Conservation (phyloP, 805 yeast species). For the Nakazawaea ernobii region DNA sequence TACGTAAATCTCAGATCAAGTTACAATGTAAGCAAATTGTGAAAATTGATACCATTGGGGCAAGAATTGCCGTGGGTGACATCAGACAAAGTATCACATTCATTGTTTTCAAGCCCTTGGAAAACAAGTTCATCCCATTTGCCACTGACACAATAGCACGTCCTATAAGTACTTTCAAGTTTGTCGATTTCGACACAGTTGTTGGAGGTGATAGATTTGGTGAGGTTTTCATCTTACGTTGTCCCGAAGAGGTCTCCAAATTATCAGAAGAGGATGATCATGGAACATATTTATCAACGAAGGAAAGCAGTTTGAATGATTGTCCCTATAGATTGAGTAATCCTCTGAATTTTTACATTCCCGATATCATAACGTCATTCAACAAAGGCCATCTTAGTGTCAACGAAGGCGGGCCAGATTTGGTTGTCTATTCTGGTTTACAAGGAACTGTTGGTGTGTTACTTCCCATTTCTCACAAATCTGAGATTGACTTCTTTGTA, state of each 20-base stretch:
- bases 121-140: conserved; percentile 51
- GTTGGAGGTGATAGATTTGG: conserved; percentile 89
- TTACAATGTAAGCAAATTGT: conserved; percentile 44
- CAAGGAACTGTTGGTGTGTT: conserved; percentile 79
- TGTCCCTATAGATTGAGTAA: conserved; percentile 45
- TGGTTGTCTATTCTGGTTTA: conserved; percentile 65
- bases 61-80: conserved; percentile 68
- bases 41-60: conserved; percentile 48
- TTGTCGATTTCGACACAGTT: conserved; percentile 71
- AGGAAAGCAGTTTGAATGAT: conserved; percentile 37
- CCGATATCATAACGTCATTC: conserved; percentile 67
- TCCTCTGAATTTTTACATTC: conserved; percentile 55
- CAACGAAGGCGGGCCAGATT: conserved; percentile 56
- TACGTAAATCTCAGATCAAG: conserved; percentile 53
- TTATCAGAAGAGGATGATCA: conserved; percentile 46
- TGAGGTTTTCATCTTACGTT: conserved; percentile 61
- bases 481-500: conserved; percentile 55
- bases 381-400: conserved; percentile 31
- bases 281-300: conserved; percentile 29
- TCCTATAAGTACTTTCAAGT: conserved; percentile 52
- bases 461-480: conserved; percentile 56
- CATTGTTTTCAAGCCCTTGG: conserved; percentile 41
- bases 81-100: conserved; percentile 58
- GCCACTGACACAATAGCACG: conserved; percentile 67
- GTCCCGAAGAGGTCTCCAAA: conserved; percentile 43